Evolutionary conservation across 1,284 basidiomycete species (phyloP), one percentile per base, ranked within the genome.

Genomic region (Leccinum subspadiceum): DNA sequence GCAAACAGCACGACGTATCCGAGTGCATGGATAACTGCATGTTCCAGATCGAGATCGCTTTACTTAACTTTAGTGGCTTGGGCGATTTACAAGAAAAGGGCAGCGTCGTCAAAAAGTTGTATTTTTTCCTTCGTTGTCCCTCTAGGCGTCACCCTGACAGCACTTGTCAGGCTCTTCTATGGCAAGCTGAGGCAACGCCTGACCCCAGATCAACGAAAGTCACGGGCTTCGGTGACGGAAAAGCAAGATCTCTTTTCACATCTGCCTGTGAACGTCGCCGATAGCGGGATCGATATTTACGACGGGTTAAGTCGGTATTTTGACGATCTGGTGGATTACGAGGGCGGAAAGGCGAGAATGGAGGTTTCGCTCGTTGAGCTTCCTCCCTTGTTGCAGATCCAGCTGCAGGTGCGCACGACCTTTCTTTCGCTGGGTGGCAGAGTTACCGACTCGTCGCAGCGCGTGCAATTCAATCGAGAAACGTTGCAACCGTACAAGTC

Each of bases 1-100:
- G 94, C n/a, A 89, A 92, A 65, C 96, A 99, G 70, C 96, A 99
- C 71, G 96, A 99, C 72, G 96, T 98, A 2, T 92, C 96, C 0
- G 96, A 99, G 76, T 98, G 96, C 74, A 92, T 99, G 85, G 96
- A 99, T 76, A 99, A 99, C 69, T 96, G 96, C 77, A 90, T 99
- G 80, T 97, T 97, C 76, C 97, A 99, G 75, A 93, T 99, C 60
- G 96, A 99, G 75, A 91, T 93, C 8, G 96, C 95, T 0, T 75
- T 98, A 52, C 76, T 93, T 37, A 87, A 85, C 67, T 90, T 92
- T 65, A 88, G 90, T 55, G 88, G 87, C 12, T 75, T 85, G 61
- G 78, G 73, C 24, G 82, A 79, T 5, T 66, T 78, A 1, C 79
- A 82, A 60, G 78, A 81, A 57, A 82, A 84, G 61, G 81, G 79